Evolutionary conservation across 148 eudicot species (phyloP).

Genomic region (Vaccinium vitisidaea): DNA sequence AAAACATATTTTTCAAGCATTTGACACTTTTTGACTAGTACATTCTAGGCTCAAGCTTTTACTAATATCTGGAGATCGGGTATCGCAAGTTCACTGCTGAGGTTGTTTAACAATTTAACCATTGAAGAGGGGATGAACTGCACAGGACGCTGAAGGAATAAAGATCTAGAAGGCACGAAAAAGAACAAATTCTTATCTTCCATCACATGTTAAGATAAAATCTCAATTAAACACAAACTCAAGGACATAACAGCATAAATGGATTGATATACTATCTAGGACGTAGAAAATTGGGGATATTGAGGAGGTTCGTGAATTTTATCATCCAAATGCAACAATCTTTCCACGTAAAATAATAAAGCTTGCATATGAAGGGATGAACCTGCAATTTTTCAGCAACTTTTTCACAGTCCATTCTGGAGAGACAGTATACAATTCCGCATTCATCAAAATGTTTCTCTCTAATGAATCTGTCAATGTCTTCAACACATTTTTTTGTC

Average conservation of each 20-base stretch:
- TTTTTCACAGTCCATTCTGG: constrained; percentile 96
- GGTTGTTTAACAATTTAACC: background rate
- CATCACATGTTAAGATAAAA: background rate
- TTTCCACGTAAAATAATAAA: background rate
- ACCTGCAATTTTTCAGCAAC: constrained; percentile 95
- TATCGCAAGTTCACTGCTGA: background rate
- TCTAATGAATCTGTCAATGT: constrained; percentile 72
- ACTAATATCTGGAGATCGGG: background rate
- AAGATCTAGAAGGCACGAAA: background rate
- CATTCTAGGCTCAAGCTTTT: background rate
- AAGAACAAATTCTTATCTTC: background rate
- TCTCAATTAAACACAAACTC: background rate
- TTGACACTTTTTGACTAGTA: background rate
- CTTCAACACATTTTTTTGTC: constrained; percentile 92
- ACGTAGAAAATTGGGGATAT: background rate
- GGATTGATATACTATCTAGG: background rate
- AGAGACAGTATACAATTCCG: constrained; percentile 96
- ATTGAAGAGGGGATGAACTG: background rate
- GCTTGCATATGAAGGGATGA: constrained; percentile 17
- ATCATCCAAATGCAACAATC: background rate
- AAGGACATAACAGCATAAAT: background rate
- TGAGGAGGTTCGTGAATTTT: background rate
- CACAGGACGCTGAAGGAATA: background rate
- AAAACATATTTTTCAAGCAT: background rate
- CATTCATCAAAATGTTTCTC: constrained; percentile 82